Evolutionary conservation across 345 rosid genomes (phyloP), one percentile per base, ranked within the genome.

Genomic region (Clarkia xantiana): DNA sequence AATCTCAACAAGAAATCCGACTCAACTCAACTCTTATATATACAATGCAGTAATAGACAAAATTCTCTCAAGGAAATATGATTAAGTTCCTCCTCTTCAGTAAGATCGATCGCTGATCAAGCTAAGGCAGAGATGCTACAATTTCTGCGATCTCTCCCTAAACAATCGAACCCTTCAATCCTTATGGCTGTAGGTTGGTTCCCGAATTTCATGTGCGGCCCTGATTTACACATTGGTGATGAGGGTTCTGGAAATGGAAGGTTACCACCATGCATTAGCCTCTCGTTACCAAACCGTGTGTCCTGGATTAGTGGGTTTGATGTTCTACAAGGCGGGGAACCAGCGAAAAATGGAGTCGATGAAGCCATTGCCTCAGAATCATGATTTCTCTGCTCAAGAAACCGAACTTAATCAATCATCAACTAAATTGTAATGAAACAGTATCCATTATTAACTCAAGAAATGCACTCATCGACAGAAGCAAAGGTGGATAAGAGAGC

Each of bases 51-150:
- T 22, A 22, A 22, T 22, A 5, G 25, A 22, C 25, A 22, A 29
- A 3, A 29, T 29, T 7, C 36, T 29, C 36, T 10, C 9, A 29
- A 29, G 36, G 36, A 5, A 10, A 29, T 39, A 29, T 22, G n/a
- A 25, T 49, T 34, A 0, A 18, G 11, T n/a, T 10, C 23, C 16
- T 49, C 14, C 3, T 49, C 45, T 20, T 40, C 44, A 34, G n/a
- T n/a, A n/a, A n/a, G n/a, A n/a, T n/a, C n/a, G n/a, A n/a, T n/a
- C n/a, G n/a, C n/a, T n/a, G 42, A 29, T 61, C 68, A 82, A 15
- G 89, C 93, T 73, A 82, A 70, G 4, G 95, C 84, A 39, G 79
- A 58, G 70, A 86, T 76, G 70, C 88, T 76, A 56, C 85, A 73
- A 61, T 82, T 81, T 7, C 36, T 29, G 36, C 7, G 36, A 29